Conservation (phyloP, 129 eudicot genomes). For the Arctium minus region DNA sequence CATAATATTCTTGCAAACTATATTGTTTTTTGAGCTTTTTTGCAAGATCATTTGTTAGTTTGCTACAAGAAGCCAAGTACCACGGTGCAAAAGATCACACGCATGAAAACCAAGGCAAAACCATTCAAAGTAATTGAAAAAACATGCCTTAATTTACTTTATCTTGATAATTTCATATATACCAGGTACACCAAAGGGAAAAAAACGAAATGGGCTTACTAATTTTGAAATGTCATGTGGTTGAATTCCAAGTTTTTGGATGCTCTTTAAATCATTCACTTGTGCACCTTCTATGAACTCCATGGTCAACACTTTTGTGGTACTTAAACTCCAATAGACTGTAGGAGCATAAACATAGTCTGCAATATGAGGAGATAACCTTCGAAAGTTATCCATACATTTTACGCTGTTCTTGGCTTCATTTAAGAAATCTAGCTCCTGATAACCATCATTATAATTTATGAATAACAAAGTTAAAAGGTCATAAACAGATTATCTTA, state of each 20-base stretch:
- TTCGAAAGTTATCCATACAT: constrained; percentile 91
- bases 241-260: constrained; percentile 60
- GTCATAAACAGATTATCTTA: neutral
- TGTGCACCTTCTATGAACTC: constrained; percentile 85
- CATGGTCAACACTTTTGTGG: constrained; percentile 91
- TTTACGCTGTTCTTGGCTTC: constrained; percentile 87
- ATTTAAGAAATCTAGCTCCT: constrained; percentile 91
- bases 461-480: constrained; percentile 18
- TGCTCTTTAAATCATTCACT: constrained; percentile 64
- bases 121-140: neutral
- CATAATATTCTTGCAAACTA: too few species aligned
- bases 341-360: constrained; percentile 70
- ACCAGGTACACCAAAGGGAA: neutral
- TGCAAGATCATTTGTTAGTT: neutral
- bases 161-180: neutral
- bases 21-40: too few species aligned
- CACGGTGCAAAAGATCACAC: neutral
- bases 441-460: constrained; percentile 34
- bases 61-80: neutral
- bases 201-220: constrained; percentile 40
- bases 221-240: constrained; percentile 75
- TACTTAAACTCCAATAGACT: constrained; percentile 70
- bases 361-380: constrained; percentile 90
- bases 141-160: neutral
- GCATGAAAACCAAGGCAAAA: too few species aligned